Base-by-base conservation (phyloP, 2,329 filamentous ascomycete species). In the Samsoniella hepiali region DNA sequence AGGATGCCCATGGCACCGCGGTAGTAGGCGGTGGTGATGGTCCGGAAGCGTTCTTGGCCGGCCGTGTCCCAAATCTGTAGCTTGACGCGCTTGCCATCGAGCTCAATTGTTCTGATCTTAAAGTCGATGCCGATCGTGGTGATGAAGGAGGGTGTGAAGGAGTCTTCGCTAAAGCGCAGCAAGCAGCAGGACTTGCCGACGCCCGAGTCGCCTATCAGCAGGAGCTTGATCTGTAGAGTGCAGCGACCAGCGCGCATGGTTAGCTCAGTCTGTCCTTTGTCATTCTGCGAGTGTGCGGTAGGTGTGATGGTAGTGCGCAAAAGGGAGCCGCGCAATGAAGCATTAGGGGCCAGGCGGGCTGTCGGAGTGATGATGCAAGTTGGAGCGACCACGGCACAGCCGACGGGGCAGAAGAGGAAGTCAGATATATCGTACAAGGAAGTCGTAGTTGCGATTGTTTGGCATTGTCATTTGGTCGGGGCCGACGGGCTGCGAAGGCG, bases 51-150 rank as follows among this genome's bases (percentile, higher is more conserved):
- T 81, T 99, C 95, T 79, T 99, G 95, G 62, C 95, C 95, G 61
- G 95, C 95, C 32, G 95, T 99, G 75, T 99, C 95, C 95, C 95
- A 99, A 80, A 99, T 99, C 83, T 99, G 95, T 76, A 99, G 82
- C 85, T 99, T 99, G 73, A 99, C 95, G 67, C 94, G 87, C 87
- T 99, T 99, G 76, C 94, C 94, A 80, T 99, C 95, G 70, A 99
- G 84, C 81, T 99, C 95, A 81, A 99, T 99, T 68, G 95, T 99
- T 70, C 95, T 88, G 76, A 99, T 99, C 86, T 99, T 99, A 84
- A 99, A 99, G 81, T 99, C 95, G 82, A 99, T 98, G 71, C 95
- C 95, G 79, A 99, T 99, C 67, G 95, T 99, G 67, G 93, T 97
- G 83, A 97, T 97, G 84, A 97, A 97, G 71, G 92, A 96, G 50